Evolutionary conservation across 345 rosid genomes (phyloP), one percentile per base, ranked within the genome.

Genomic region (Eucalyptus albens): DNA sequence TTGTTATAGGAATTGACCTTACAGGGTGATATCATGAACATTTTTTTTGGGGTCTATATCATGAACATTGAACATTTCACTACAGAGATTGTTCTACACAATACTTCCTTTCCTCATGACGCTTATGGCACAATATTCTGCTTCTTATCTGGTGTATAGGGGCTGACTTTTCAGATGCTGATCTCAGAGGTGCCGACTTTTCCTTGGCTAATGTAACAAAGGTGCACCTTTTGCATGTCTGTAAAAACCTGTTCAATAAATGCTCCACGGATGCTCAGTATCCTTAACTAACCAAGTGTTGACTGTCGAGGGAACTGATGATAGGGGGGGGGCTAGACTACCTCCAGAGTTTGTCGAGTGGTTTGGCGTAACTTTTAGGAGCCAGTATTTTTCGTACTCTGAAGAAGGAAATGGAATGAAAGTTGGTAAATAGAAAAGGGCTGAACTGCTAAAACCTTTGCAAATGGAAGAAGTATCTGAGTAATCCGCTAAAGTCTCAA

Each of bases 161-260:
- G 88, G 99, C 99, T 92, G 98, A 97, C 94, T 95, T 97, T 91
- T 97, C 99, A 0, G 97, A 97, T 89, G 92, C 98, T 91, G 99
- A 97, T 93, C 98, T 97, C 33, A 94, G 97, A 92, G 94, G 95
- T 60, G 98, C 94, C 67, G 99, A 97, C 92, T 95, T 97, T 92
- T 95, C 98, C 27, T 93, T 97, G 90, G 99, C 99, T 88, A 97
- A 96, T 91, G 97, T 97, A 88, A 93, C 98, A 88, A 97, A 97
- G 98, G 98, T 97, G 87, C 86, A 88, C 53, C 37, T 42, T 77
- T 14, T 85, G 29, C 12, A 15, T 44, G 12, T 37, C 83, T 11
- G 27, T 77, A 37, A 37, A 33, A 77, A 11, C 47, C 27, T 37
- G 83, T 13, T 77, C 45, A 77, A 77, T 77, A 77, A 77, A 77